Conservation (phyloP, 1,139 yeast genomes). For the Suhomyces taliae region DNA sequence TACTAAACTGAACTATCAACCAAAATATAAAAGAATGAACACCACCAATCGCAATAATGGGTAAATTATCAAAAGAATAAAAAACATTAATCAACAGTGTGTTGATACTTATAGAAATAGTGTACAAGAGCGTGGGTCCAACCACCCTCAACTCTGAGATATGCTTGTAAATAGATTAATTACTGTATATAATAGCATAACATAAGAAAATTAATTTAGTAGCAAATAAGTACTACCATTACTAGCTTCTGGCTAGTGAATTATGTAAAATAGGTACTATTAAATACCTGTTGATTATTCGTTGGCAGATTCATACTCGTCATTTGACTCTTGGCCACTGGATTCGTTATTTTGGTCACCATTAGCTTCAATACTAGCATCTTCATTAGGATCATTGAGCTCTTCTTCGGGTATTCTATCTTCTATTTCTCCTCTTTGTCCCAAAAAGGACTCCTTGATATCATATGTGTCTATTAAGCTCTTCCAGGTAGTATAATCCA, state of each 20-base stretch:
- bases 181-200: not conserved
- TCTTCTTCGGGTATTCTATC: slow-evolving; percentile 27
- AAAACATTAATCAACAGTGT: too few relatives aligned
- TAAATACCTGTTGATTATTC: not conserved
- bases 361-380: not conserved
- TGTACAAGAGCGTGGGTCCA: too few relatives aligned
- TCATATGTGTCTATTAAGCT: slow-evolving; percentile 48
- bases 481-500: slow-evolving; percentile 68
- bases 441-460: slow-evolving; percentile 56
- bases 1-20: not conserved
- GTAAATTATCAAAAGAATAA: too few relatives aligned
- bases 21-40: too few relatives aligned
- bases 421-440: slow-evolving; percentile 38
- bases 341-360: too few relatives aligned
- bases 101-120: too few relatives aligned
- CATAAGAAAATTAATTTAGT: too few relatives aligned
- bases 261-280: too few relatives aligned
- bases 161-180: not conserved
- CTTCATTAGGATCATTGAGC: not conserved
- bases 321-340: not conserved
- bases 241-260: too few relatives aligned
- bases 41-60: too few relatives aligned
- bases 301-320: not conserved
- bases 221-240: too few relatives aligned
- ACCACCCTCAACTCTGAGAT: too few relatives aligned